Conservation (phyloP, 352 stramenopile species). For the Phytophthora hibernalis region DNA sequence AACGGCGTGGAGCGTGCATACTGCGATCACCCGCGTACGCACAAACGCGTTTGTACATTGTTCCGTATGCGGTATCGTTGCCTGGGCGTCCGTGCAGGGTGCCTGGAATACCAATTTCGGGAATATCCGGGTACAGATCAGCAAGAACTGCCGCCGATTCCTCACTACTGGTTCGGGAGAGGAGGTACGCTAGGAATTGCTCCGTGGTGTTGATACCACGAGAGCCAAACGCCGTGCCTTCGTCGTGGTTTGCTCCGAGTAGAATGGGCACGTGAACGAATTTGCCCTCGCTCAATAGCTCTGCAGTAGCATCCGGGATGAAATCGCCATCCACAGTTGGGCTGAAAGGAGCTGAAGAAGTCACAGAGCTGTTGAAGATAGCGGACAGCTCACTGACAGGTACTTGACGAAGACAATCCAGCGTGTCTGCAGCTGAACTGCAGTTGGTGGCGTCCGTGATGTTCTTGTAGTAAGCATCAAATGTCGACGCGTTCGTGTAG, state of each 20-base stretch:
- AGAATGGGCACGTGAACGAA: constrained; percentile 36
- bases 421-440: constrained; percentile 19
- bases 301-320: background rate
- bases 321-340: constrained; percentile 37
- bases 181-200: constrained; percentile 26
- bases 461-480: constrained; percentile 40
- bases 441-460: constrained; percentile 31
- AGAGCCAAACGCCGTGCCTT: constrained; percentile 31
- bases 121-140: constrained; percentile 33
- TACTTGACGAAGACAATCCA: constrained; percentile 33
- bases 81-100: constrained; percentile 29
- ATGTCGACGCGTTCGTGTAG: constrained; percentile 23
- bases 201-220: constrained; percentile 21
- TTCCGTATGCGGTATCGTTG: constrained; percentile 4
- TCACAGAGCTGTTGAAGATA: constrained; percentile 35
- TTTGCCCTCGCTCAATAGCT: constrained; percentile 24
- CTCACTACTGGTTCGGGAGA: too few relatives aligned
- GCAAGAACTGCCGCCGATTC: too few relatives aligned
- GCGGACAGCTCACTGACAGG: constrained; percentile 24
- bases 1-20: constrained; percentile 35
- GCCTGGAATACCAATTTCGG: constrained; percentile 26
- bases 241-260: constrained; percentile 31
- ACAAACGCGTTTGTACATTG: constrained; percentile 29
- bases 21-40: constrained; percentile 27
- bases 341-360: constrained; percentile 13